Percentiles rank a stretch among this genome's conserved stretches.
phyloP scores from a whole-genome alignment of 495 filamentous ascomycete genomes.

The Lindgomyces ingoldianus region DNA sequence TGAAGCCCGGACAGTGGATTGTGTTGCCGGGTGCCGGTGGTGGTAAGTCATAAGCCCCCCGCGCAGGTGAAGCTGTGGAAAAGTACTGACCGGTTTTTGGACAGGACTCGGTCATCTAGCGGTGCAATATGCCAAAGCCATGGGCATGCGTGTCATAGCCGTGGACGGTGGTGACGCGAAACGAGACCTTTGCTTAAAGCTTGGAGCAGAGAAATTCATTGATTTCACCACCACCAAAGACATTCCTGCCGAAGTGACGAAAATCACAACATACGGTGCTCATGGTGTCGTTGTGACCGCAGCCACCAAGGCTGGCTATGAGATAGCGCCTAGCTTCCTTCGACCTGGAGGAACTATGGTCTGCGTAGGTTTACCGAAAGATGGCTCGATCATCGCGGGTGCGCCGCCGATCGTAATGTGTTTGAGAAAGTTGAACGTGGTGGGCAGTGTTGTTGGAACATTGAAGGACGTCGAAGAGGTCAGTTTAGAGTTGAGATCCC shows the following conservation, averaged over 20 bases:
- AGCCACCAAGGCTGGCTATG: constrained; percentile 32
- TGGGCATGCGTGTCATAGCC: constrained; percentile 47
- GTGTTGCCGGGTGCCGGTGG: constrained; percentile 41
- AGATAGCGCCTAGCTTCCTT: constrained; percentile 28
- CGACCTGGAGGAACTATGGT: constrained; percentile 42
- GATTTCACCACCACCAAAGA: constrained; percentile 43
- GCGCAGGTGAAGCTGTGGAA: background rate
- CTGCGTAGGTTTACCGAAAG: constrained; percentile 26
- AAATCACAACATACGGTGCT: constrained; percentile 40
- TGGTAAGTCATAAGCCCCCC: background rate
- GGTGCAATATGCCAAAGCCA: constrained; percentile 42
- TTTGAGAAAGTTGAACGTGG: constrained; percentile 37
- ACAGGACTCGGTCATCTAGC: constrained; percentile 37
- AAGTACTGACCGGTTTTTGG: background rate
- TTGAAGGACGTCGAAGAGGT: constrained; percentile 41
- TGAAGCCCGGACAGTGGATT: constrained; percentile 42
- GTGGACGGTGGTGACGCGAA: constrained; percentile 47
- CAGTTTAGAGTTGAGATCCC: constrained; percentile 11
- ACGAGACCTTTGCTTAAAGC: constrained; percentile 38
- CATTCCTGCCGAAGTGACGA: constrained; percentile 33
- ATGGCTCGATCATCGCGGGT: constrained; percentile 33
- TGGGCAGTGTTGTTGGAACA: constrained; percentile 41
- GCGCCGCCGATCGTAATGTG: constrained; percentile 38
- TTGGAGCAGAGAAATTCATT: constrained; percentile 47
- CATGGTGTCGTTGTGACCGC: constrained; percentile 40